These are phyloP conservation scores for Entonaema liquescens DNA, from an alignment of 495 filamentous ascomycete species.

Conservation along the genomic window DNA sequence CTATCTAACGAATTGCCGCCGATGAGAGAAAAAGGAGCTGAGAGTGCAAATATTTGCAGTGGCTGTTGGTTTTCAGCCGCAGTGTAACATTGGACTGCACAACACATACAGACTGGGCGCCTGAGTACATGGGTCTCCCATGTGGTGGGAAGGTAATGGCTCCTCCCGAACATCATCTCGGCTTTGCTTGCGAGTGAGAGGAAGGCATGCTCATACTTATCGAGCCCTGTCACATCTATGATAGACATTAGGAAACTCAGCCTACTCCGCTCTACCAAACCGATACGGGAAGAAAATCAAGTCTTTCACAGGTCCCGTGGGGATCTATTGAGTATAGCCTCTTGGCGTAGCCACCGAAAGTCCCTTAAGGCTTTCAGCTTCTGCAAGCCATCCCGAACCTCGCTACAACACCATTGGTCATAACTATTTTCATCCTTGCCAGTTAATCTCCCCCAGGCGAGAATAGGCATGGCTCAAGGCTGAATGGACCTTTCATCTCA, in stretches of 20 bases:
- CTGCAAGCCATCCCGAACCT: conserved; percentile 37
- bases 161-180: conserved; percentile 13
- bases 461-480: conserved; percentile 39
- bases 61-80: conserved; percentile 29
- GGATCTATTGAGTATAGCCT: conserved; percentile 33
- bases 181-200: conserved; percentile 12
- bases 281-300: conserved; percentile 11
- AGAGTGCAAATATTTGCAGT: conserved; percentile 17
- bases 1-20: not conserved
- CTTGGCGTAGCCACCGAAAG: conserved; percentile 40
- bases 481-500: conserved; percentile 35
- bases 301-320: conserved; percentile 26
- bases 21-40: conserved; percentile 3
- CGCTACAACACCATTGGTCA: conserved; percentile 30
- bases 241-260: not conserved
- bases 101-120: conserved; percentile 10
- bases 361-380: conserved; percentile 42
- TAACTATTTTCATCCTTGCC: conserved; percentile 25
- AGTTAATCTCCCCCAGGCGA: conserved; percentile 42
- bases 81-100: conserved; percentile 17
- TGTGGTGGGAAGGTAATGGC: conserved; percentile 1
- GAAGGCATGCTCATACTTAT: not conserved
- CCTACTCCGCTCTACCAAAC: conserved; percentile 22
- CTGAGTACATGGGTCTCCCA: not conserved
- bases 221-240: not conserved